phyloP scores from a whole-genome alignment of 2,329 filamentous ascomycete species.

The Ambrosiella xylebori region DNA sequence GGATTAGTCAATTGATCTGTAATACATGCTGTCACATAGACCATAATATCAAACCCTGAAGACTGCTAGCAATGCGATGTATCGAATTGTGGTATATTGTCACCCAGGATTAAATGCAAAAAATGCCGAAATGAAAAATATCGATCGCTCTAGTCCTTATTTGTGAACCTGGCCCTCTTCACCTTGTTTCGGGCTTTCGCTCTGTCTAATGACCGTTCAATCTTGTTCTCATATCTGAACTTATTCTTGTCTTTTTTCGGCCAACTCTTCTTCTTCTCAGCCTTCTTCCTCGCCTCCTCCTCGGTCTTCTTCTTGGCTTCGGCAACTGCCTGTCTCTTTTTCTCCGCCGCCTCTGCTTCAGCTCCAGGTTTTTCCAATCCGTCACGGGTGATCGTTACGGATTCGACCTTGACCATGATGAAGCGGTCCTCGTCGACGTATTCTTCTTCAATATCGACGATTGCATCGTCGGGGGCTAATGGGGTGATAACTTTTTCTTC shows the following conservation, averaged over 20 bases:
- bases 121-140: background rate
- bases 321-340: slow-evolving; percentile 20
- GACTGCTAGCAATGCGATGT: background rate
- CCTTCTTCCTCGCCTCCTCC: slow-evolving; percentile 29
- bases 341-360: slow-evolving; percentile 22
- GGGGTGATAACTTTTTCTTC: slow-evolving; percentile 22
- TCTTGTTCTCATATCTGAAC: slow-evolving; percentile 83
- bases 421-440: slow-evolving; percentile 94
- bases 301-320: slow-evolving; percentile 23
- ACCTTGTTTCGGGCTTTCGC: slow-evolving; percentile 47
- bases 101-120: background rate
- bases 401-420: slow-evolving; percentile 86
- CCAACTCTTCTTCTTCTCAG: slow-evolving; percentile 30
- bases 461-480: slow-evolving; percentile 30
- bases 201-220: slow-evolving; percentile 58
- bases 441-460: slow-evolving; percentile 70
- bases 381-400: slow-evolving; percentile 61
- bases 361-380: slow-evolving; percentile 43
- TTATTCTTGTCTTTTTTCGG: slow-evolving; percentile 53
- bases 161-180: slow-evolving; percentile 15
- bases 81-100: background rate
- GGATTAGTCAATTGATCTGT: too few species aligned
- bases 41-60: too few species aligned
- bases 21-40: too few species aligned
- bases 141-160: slow-evolving; percentile 1